Evolutionary conservation across 352 stramenopile species (phyloP).

Genomic region (Pythium scleroteichum): DNA sequence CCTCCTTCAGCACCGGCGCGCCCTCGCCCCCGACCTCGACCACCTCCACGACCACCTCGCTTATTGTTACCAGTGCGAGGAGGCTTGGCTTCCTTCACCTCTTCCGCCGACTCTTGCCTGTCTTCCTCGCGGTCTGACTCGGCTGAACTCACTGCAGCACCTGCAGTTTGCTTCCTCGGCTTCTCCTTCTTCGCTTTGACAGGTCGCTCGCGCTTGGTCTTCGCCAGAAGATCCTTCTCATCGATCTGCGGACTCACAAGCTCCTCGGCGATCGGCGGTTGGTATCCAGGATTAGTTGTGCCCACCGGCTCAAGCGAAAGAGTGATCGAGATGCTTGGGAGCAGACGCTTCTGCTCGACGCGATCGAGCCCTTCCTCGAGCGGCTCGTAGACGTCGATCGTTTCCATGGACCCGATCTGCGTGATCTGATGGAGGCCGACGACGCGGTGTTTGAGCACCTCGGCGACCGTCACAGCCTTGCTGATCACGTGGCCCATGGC

Average conservation of each 20-base stretch:
- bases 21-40: constrained; percentile 17
- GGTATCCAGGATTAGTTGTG: constrained; percentile 60
- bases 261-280: constrained; percentile 65
- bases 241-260: constrained; percentile 43
- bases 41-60: constrained; percentile 18
- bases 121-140: constrained; percentile 24
- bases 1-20: constrained; percentile 12
- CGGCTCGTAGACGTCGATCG: constrained; percentile 80
- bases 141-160: neutral
- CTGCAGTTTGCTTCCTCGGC: constrained; percentile 16
- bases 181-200: constrained; percentile 32
- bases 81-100: constrained; percentile 21
- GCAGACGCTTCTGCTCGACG: constrained; percentile 70
- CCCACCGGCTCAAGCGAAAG: constrained; percentile 71
- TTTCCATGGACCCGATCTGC: constrained; percentile 79
- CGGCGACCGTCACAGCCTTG: constrained; percentile 83
- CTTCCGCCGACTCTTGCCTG: constrained; percentile 28
- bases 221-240: constrained; percentile 29
- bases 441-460: constrained; percentile 83
- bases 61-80: constrained; percentile 14
- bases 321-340: constrained; percentile 76
- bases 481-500: constrained; percentile 85
- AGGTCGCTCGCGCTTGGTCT: constrained; percentile 24
- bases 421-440: constrained; percentile 74
- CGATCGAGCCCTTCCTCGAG: constrained; percentile 83